Evolutionary conservation across 2,329 filamentous ascomycete species (phyloP).

Genomic region (Hymenoscyphus scutula): DNA sequence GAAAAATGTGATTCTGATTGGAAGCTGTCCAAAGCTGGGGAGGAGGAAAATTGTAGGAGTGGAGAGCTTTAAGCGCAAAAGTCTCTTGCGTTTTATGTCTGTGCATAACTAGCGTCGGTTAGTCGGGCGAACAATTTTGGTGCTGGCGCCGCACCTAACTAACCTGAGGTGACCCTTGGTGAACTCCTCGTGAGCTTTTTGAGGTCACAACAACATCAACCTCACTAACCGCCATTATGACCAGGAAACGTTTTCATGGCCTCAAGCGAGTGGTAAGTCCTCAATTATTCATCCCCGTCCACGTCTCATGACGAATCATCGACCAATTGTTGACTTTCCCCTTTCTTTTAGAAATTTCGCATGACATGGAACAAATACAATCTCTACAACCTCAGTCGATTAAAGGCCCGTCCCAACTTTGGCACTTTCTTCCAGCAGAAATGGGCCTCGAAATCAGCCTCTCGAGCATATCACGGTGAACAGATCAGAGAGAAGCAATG

Average conservation of each 20-base stretch:
- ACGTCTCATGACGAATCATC: not conserved
- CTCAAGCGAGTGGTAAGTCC: slow-evolving; percentile 62
- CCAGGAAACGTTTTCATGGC: slow-evolving; percentile 63
- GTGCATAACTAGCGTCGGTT: not conserved
- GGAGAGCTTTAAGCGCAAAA: slow-evolving; percentile 6
- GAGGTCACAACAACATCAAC: not conserved
- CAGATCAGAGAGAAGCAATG: slow-evolving; percentile 91
- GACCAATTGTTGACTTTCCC: slow-evolving; percentile 15
- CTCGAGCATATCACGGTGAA: slow-evolving; percentile 90
- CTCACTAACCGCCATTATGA: slow-evolving; percentile 31
- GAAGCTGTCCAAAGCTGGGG: not conserved
- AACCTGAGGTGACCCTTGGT: not conserved
- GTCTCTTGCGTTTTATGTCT: slow-evolving; percentile 2
- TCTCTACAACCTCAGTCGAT: slow-evolving; percentile 77
- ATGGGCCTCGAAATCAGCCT: slow-evolving; percentile 83
- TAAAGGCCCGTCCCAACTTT: slow-evolving; percentile 43
- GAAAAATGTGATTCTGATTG: slow-evolving; percentile 1
- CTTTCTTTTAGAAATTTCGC: slow-evolving; percentile 70
- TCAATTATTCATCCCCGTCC: not conserved
- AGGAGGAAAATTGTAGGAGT: not conserved
- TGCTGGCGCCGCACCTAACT: not conserved
- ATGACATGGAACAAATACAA: slow-evolving; percentile 98
- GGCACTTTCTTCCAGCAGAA: slow-evolving; percentile 97
- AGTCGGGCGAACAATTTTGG: slow-evolving; percentile 2
- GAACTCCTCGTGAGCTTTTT: not conserved